A percentile compares a stretch with the other conserved stretches of the same genome.
phyloP scores from a whole-genome alignment of 768 basidiomycete species.

The Boletus huronensis region DNA sequence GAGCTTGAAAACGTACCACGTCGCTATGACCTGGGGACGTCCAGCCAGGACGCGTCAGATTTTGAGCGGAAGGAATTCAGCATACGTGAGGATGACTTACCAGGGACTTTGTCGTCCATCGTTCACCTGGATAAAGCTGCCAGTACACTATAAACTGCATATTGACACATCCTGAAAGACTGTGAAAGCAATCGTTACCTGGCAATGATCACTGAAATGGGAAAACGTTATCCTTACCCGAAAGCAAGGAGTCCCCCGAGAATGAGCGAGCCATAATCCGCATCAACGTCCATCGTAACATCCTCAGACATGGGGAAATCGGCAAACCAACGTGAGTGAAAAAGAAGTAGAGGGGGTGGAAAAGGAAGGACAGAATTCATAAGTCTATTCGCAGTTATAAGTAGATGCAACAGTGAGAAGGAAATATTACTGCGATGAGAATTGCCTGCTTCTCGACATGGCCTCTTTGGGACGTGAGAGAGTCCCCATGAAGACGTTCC shows the following conservation, averaged over 20 bases:
- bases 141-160: slow-evolving; percentile 27
- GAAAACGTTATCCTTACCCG: slow-evolving; percentile 1
- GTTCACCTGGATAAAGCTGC: slow-evolving; percentile 15
- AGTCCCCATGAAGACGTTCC: background rate
- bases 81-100: slow-evolving; percentile 5
- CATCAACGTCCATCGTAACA: background rate
- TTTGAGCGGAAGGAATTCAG: too few species aligned
- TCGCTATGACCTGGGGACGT: slow-evolving; percentile 15
- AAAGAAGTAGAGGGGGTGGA: background rate
- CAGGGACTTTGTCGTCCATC: slow-evolving; percentile 16
- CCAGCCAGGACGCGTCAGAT: background rate
- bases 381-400: slow-evolving; percentile 3
- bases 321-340: background rate
- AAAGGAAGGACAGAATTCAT: background rate
- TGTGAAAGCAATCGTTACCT: background rate
- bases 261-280: slow-evolving; percentile 18
- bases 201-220: background rate
- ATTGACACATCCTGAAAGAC: slow-evolving; percentile 26
- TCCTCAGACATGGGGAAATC: slow-evolving; percentile 2
- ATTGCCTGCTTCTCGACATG: background rate
- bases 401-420: background rate
- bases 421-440: background rate
- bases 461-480: background rate
- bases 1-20: slow-evolving; percentile 11
- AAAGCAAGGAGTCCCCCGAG: slow-evolving; percentile 25